Base-by-base conservation (phyloP, 2,329 filamentous ascomycete genomes). In the Neofusicoccum kwambonambiense region DNA sequence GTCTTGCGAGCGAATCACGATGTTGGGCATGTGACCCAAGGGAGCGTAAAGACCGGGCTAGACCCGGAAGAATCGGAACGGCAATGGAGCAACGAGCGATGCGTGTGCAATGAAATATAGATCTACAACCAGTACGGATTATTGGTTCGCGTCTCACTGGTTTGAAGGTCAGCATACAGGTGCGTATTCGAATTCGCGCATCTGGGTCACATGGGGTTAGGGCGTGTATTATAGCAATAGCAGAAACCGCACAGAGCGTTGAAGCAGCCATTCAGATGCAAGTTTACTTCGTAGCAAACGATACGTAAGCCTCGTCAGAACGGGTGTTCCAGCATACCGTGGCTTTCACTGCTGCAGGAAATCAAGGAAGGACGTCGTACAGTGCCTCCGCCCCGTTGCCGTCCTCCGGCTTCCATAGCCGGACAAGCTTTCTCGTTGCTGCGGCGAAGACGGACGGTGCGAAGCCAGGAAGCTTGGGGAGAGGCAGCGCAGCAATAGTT, bases 381-480 rank as follows among this genome's bases (percentile, higher is more conserved):
- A 39, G 37, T 9, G 1, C 37, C 37, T 11, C 37, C 13, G 37
- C 6, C 8, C 9, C 11, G 11, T 39, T 39, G 27, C 27, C 27
- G 5, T 7, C 8, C 15, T 8, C 13, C 12, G 52, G 1, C 34
- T 42, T 41, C 19, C 52, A 13, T n/a, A 6, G 41, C 12, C n/a
- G 17, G 56, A 15, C 31, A 47, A 47, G 17, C 41, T 37, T 42
- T 60, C 15, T 7, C 31, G 56, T 37, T 35, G 31, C 22, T 42
- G 17, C 42, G 12, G 22, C 42, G 44, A 13, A 37, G 31, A 35
- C 15, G 3, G 31, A 37, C 17, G 42, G 42, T 12, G 42, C 41
- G 31, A 39, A 37, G 44, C n/a, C 42, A 34, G 56, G 37, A 60
- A 37, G 56, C 56, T 60, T 60, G 56, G 37, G 31, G 42, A 39